Evolutionary conservation across 2,329 filamentous ascomycete species (phyloP).

Genomic region (Lomentospora prolificans): DNA sequence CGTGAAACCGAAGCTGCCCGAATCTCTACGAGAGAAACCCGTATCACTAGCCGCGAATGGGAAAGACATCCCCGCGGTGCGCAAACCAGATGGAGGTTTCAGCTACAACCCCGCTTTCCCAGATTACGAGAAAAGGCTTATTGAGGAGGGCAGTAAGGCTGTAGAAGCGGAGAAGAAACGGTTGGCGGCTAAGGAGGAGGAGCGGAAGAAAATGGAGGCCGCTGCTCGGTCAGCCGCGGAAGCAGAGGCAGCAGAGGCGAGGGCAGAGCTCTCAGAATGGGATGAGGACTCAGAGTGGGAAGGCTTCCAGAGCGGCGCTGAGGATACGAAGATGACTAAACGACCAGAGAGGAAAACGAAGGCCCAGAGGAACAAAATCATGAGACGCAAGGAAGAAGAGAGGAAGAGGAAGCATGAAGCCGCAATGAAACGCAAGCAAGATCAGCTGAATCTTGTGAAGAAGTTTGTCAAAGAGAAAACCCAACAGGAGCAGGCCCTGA

Average conservation of each 20-base stretch:
- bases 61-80: slow-evolving; percentile 68
- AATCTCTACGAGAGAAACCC: slow-evolving; percentile 65
- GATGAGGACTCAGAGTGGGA: slow-evolving; percentile 92
- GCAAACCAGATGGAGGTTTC: slow-evolving; percentile 68
- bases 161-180: slow-evolving; percentile 71
- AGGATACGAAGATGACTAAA: slow-evolving; percentile 57
- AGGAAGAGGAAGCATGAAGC: slow-evolving; percentile 64
- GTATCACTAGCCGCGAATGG: slow-evolving; percentile 76
- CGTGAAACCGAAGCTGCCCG: slow-evolving; percentile 59
- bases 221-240: slow-evolving; percentile 61
- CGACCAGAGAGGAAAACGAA: slow-evolving; percentile 77
- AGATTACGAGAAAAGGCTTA: slow-evolving; percentile 72
- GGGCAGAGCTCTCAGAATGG: slow-evolving; percentile 56
- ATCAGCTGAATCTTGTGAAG: slow-evolving; percentile 62
- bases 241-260: slow-evolving; percentile 63
- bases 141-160: slow-evolving; percentile 66
- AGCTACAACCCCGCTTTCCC: slow-evolving; percentile 88
- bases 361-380: slow-evolving; percentile 76
- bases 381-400: slow-evolving; percentile 82
- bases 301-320: slow-evolving; percentile 72
- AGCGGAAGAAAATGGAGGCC: slow-evolving; percentile 57
- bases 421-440: slow-evolving; percentile 61
- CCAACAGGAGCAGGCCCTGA: slow-evolving; percentile 43
- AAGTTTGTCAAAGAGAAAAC: slow-evolving; percentile 55
- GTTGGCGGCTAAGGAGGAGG: slow-evolving; percentile 55